Conservation (phyloP, 2,329 filamentous ascomycete genomes). For the Ophiocordyceps sinensis region DNA sequence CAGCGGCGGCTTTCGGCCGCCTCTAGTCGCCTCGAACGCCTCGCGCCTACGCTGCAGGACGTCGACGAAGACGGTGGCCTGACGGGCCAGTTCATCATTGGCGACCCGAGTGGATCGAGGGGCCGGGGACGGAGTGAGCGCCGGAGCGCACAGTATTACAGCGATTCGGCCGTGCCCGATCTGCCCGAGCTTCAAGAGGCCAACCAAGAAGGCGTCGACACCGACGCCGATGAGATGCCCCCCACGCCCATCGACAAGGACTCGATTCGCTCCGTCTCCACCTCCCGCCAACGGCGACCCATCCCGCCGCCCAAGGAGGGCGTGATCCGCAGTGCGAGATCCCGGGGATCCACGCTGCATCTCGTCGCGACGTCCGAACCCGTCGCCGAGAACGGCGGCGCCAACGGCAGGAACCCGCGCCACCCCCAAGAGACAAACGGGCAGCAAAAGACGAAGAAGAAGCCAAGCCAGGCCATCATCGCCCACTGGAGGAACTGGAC, state of each 20-base stretch:
- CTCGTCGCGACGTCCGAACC: slow-evolving; percentile 55
- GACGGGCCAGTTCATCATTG: slow-evolving; percentile 27
- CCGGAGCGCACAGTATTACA: slow-evolving; percentile 50
- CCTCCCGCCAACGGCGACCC: slow-evolving; percentile 60
- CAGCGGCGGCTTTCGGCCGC: slow-evolving; percentile 75
- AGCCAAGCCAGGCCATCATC: slow-evolving; percentile 43
- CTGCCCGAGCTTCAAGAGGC: slow-evolving; percentile 63
- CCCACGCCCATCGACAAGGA: slow-evolving; percentile 70
- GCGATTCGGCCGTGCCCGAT: slow-evolving; percentile 54
- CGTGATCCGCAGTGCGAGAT: slow-evolving; percentile 50
- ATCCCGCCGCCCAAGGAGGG: slow-evolving; percentile 79
- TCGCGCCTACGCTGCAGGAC: slow-evolving; percentile 63
- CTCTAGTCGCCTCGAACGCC: slow-evolving; percentile 70
- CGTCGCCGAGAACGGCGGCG: slow-evolving; percentile 18
- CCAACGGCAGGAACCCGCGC: slow-evolving; percentile 6
- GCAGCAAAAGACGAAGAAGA: slow-evolving; percentile 35
- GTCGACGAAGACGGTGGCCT: slow-evolving; percentile 61
- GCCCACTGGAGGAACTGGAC: slow-evolving; percentile 51
- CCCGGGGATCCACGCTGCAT: slow-evolving; percentile 73
- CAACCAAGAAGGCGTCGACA: slow-evolving; percentile 14
- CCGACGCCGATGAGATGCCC: slow-evolving; percentile 25
- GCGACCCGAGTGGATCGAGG: slow-evolving; percentile 36
- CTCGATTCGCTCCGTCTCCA: slow-evolving; percentile 59
- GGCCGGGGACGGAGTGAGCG: slow-evolving; percentile 66
- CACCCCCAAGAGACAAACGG: slow-evolving; percentile 15